Base-by-base conservation (phyloP, 352 stramenopile genomes). In the Elongisporangium prolatum region DNA sequence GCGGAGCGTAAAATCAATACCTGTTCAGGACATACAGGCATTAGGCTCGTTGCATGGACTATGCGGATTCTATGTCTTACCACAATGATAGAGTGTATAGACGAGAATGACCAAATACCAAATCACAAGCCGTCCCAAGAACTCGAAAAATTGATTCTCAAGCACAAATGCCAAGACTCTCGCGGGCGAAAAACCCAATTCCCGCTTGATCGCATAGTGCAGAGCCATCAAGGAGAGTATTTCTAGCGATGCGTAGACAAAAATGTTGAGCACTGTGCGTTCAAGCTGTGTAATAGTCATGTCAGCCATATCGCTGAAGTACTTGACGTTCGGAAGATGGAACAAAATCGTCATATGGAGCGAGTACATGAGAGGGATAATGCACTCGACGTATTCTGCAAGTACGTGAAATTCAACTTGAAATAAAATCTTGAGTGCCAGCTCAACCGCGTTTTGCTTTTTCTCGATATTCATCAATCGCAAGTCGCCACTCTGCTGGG, bases 81-180 rank as follows among this genome's bases (percentile, higher is more conserved):
- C 69, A 28, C 65, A 65, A 50, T 76, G 68, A 2, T 48, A 20
- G 2, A 77, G 54, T 2, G 59, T 69, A 18, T 70, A 61, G n/a
- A 61, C 56, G 14, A 77, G 57, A 21, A 68, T 69, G 49, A 66
- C 71, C 1, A 65, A 28, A 11, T 70, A 56, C 68, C 65, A 75
- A 10, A 69, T 20, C 18, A 78, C 60, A 5, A 78, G 18, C 2
- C 61, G 52, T 0, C 57, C 48, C 50, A 73, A 67, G 0, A 78
- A 38, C 8, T 57, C 44, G n/a, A 49, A 17, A 2, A 50, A 21
- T 4, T 80, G 66, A 1, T 51, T 74, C 61, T 83, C 71, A 0
- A 84, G 63, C 18, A 84, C 71, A 49, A 84, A 80, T 2, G 65
- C 71, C 9, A 84, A 48, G 25, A 70, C 60, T 25, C 72, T 69